phyloP scores from a whole-genome alignment of 2,329 filamentous ascomycete genomes.

The Hawksworthiomyces lignivorus region DNA sequence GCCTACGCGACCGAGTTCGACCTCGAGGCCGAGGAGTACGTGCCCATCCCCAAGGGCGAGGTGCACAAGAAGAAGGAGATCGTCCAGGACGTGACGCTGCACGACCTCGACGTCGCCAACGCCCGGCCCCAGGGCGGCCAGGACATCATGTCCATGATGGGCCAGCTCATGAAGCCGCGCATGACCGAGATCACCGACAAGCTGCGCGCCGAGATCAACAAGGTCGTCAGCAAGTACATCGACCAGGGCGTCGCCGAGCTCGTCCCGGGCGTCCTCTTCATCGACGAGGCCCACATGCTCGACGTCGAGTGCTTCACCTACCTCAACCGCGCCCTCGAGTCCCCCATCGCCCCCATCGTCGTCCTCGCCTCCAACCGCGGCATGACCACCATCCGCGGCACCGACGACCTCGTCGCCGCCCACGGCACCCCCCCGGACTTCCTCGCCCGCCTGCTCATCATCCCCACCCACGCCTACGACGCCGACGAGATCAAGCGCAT shows the following conservation, averaged over 20 bases:
- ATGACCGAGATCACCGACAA: constrained; percentile 99
- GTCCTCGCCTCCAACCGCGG: constrained; percentile 96
- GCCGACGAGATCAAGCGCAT: constrained; percentile 88
- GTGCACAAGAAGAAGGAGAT: constrained; percentile 99
- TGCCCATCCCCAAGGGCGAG: constrained; percentile 96
- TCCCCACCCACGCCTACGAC: constrained; percentile 86
- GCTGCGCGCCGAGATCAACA: constrained; percentile 92
- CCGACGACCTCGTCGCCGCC: constrained; percentile 70
- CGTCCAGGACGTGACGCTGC: constrained; percentile 94
- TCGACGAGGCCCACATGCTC: constrained; percentile 99
- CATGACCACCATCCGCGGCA: constrained; percentile 85
- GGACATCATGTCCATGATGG: constrained; percentile 99
- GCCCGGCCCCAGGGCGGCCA: constrained; percentile 92
- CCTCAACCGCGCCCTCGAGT: constrained; percentile 95
- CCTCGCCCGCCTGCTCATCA: constrained; percentile 85
- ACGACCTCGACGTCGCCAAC: constrained; percentile 94
- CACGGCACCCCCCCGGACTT: constrained; percentile 95
- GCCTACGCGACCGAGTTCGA: constrained; percentile 98
- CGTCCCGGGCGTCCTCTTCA: constrained; percentile 96
- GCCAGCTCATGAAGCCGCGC: constrained; percentile 98
- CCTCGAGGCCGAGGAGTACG: constrained; percentile 96
- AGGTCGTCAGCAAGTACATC: constrained; percentile 98
- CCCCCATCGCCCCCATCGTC: constrained; percentile 88
- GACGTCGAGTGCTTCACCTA: constrained; percentile 99
- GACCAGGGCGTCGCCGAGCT: constrained; percentile 96